Base-by-base conservation (phyloP, 2,329 filamentous ascomycete species). In the Parascedosporium putredinis region DNA sequence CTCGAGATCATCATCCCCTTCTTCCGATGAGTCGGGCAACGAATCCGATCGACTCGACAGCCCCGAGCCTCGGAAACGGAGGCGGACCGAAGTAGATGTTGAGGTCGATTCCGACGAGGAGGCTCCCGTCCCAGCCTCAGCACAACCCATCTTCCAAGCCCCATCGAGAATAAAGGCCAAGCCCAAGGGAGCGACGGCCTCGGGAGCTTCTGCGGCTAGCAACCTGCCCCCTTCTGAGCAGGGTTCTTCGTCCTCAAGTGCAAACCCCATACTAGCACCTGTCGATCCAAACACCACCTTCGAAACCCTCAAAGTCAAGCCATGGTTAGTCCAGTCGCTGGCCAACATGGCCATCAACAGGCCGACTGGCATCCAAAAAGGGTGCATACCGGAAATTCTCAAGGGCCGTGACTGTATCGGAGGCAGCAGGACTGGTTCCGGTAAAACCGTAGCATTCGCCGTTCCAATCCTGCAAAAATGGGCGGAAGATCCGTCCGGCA, bases 361-460 rank as follows among this genome's bases (percentile, higher is more conserved):
- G 51, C 93, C 93, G 0, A 98, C 93, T 0, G 84, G 85, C 14
- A 97, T 98, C 71, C 93, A 98, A 59, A 88, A 86, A 60, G 84
- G 82, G 48, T 95, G 88, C 62, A 97, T 98, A 60, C 90, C 91
- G 1, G 86, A 93, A 63, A 96, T 97, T 52, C 66, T 98, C 29
- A 84, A 88, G 58, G 93, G 93, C 5, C 78, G 86, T 58, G 90
- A 98, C 67, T 96, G 89, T 62, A 96, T 98, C 58, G 93, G 93
- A 61, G 90, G 90, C 33, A 95, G 88, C 61, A 78, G 89, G 54
- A 98, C 93, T 0, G 93, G 93, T 72, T 96, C 91, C 10, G 93
- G 93, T 68, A 98, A 98, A 71, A 98, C 93, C 3, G 83, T 97
- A 40, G 90, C 93, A 1, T 98, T 98, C 66, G 87, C 91, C 1